Base-by-base conservation (phyloP, 129 eudicot genomes). In the Scalesia atractyloides region DNA sequence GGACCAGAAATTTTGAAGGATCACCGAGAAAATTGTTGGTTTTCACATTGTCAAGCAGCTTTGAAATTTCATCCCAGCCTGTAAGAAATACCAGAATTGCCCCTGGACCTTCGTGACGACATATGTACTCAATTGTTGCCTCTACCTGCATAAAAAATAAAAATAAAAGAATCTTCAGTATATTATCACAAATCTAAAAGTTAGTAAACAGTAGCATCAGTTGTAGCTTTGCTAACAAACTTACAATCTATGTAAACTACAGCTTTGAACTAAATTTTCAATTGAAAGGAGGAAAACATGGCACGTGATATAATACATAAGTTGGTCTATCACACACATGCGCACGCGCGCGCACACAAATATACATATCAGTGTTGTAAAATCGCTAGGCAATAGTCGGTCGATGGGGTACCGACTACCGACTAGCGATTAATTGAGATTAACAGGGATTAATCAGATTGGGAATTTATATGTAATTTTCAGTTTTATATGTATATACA, bases 51-150 rank as follows among this genome's bases (percentile, higher is more conserved):
- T 90, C 97, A 67, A 79, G 85, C 72, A 94, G 77, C 89, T 94
- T 94, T 58, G 99, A 90, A 64, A 94, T 94, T 61, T 94, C 99
- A 82, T 94, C 99, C 99, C 99, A 94, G n/a, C 99, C 99, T 46
- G 99, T 86, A 57, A 94, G 99, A 83, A 94, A 94, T 33, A 94
- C 99, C 76, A 94, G 85, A 70, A 94, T 76, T 49, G 99, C 99
- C 51, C 99, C 99, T 66, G 87, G 85, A 80, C 89, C 97, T 79
- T 90, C 99, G 69, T 88, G 81, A 43, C 91, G 78, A 61, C 97
- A 88, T 12, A 94, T 90, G 80, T 94, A 71, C 77, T 94, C 98
- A 66, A 94, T 79, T 43, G 96, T 79, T 83, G 96, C 79, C 82
- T 94, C 98, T 78, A 94, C 97, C 96, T 92, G 74, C 76, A 78